Evolutionary conservation across 345 rosid genomes (phyloP), one percentile per base, ranked within the genome.

Genomic region (Euclidium syriacum): DNA sequence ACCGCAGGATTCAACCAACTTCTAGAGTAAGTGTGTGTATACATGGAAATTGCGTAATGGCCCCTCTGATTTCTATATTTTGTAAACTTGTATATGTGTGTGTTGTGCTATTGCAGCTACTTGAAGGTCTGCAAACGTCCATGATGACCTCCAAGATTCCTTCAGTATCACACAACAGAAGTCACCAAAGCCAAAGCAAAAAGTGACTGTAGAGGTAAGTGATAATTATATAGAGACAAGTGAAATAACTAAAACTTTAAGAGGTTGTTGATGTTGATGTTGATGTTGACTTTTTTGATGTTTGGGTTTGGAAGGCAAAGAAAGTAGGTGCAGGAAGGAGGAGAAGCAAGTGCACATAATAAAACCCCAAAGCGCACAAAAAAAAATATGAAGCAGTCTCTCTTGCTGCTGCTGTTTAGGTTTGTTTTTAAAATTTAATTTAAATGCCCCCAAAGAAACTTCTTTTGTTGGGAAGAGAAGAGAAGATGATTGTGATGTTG

Each of bases 111-210:
- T n/a, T n/a, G 34, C 81, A 95, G 99, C 80, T 95, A 47, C 78
- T 95, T 66, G 99, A 95, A 77, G 98, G 99, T 59, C 73, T 95
- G 23, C 98, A 95, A 73, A 83, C 94, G 65, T 90, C 99, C 12
- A 68, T 91, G 84, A 79, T 81, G 73, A 78, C 82, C 64, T 78
- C 89, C 6, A 90, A 90, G 77, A 80, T 81, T 44, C 99, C 95
- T 3, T 85, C 94, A 2, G 72, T 77, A 20, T 81, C 80, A n/a
- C 88, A 83, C 62, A 90, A 81, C 65, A 90, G 42, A 79, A 75
- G 80, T 65, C 84, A 80, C 56, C 88, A 70, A 78, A 80, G 55
- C 72, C 80, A 70, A 71, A 76, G 41, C 74, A 79, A 72, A 55
- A 68, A 77, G 65, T 68, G 67, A 53, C 10, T 59, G 71, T 24